phyloP scores from a whole-genome alignment of 352 stramenopile species.

The Globisporangium paroecandrum region DNA sequence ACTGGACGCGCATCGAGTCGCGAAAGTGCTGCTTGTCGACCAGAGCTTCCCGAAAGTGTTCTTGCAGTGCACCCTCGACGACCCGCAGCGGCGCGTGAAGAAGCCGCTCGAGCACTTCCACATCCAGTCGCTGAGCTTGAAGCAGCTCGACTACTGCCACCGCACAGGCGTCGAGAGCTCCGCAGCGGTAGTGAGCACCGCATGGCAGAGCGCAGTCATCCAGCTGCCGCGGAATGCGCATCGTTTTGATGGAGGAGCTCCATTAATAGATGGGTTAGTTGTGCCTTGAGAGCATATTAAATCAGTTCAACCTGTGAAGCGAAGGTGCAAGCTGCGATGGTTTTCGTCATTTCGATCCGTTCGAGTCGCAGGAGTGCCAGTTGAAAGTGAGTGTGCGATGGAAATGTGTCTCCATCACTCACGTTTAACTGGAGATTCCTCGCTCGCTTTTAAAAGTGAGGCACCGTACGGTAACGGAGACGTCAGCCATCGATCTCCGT shows the following conservation, averaged over 20 bases:
- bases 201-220: constrained; percentile 8
- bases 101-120: constrained; percentile 25
- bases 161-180: neutral
- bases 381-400: too few relatives aligned
- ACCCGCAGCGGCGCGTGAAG: constrained; percentile 3
- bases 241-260: neutral
- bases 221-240: neutral
- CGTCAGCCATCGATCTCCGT: too few relatives aligned
- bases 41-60: constrained; percentile 30
- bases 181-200: neutral
- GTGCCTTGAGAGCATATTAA: too few relatives aligned
- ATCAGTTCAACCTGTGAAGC: too few relatives aligned
- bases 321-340: too few relatives aligned
- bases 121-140: constrained; percentile 25
- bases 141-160: constrained; percentile 26
- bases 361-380: too few relatives aligned
- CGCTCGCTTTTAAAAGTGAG: too few relatives aligned
- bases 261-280: neutral
- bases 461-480: too few relatives aligned
- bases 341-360: too few relatives aligned
- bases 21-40: constrained; percentile 38
- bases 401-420: too few relatives aligned
- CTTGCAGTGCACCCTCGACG: constrained; percentile 34
- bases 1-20: constrained; percentile 32
- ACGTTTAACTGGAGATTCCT: too few relatives aligned